Conservation (phyloP, 2,329 filamentous ascomycete species). For the Alternaria sp. region DNA sequence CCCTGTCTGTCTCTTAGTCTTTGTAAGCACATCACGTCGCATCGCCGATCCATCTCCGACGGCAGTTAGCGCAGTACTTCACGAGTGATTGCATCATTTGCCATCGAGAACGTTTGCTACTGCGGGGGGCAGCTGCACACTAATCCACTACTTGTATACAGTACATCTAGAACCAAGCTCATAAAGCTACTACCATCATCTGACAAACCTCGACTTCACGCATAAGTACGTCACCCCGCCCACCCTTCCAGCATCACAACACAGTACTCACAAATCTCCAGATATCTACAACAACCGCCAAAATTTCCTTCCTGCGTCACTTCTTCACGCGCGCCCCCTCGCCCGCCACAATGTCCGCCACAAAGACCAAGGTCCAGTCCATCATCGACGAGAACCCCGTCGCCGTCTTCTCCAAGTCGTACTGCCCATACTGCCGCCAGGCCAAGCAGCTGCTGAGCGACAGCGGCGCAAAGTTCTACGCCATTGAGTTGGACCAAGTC, state of each 20-base stretch:
- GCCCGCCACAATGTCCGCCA: constrained; percentile 77
- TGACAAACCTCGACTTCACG: not conserved
- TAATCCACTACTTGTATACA: constrained; percentile 29
- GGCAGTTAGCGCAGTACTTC: constrained; percentile 10
- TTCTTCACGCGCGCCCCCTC: constrained; percentile 69
- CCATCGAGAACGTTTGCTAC: constrained; percentile 16
- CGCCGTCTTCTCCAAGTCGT: constrained; percentile 95
- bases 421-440: constrained; percentile 89
- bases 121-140: constrained; percentile 39
- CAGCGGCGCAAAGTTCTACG: constrained; percentile 73
- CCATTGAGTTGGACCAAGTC: constrained; percentile 84
- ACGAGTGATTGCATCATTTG: constrained; percentile 42
- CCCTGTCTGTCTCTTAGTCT: constrained; percentile 3
- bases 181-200: not conserved
- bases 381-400: constrained; percentile 91
- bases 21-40: constrained; percentile 14
- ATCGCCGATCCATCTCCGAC: constrained; percentile 10
- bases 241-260: not conserved
- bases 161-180: constrained; percentile 13
- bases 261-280: constrained; percentile 1
- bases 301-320: constrained; percentile 71
- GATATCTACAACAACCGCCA: constrained; percentile 46
- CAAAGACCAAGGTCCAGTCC: constrained; percentile 80
- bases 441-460: constrained; percentile 77
- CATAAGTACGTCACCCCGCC: not conserved